These are phyloP conservation scores for Hypoxylon subgilvum DNA, from an alignment of 495 filamentous ascomycete genomes.

Conservation along the genomic window DNA sequence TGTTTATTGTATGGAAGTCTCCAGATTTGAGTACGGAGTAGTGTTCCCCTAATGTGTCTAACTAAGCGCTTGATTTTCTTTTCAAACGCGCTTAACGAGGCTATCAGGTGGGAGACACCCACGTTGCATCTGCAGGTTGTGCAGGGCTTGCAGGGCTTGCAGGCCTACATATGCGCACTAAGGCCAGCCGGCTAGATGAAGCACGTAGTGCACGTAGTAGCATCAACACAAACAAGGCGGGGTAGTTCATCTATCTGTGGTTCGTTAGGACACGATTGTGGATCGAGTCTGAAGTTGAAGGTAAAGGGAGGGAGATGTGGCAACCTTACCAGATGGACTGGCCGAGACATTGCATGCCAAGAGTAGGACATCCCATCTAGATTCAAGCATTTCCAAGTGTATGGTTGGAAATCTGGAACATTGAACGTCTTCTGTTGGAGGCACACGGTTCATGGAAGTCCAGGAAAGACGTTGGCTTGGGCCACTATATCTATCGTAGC, in stretches of 20 bases:
- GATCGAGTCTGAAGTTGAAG: too few species aligned
- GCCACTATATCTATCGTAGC: constrained; percentile 14
- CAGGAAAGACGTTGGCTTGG: not conserved
- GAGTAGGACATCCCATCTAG: constrained; percentile 16
- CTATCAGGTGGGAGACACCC: constrained; percentile 1
- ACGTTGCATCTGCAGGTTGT: not conserved
- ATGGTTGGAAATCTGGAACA: not conserved
- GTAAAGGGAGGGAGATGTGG: constrained; percentile 1
- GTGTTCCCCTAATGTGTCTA: constrained; percentile 1
- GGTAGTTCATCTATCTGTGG: constrained; percentile 17
- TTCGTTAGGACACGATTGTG: constrained; percentile 17
- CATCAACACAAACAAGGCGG: constrained; percentile 19
- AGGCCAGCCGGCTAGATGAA: not conserved
- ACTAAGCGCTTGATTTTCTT: constrained; percentile 15
- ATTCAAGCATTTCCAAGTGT: constrained; percentile 5
- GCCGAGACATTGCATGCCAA: constrained; percentile 33
- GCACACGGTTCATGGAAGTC: constrained; percentile 2
- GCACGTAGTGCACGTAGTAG: too few species aligned
- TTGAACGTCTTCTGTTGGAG: not conserved
- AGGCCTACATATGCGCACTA: not conserved
- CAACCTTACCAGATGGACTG: constrained; percentile 22
- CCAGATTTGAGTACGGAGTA: not conserved
- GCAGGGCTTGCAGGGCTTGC: constrained; percentile 8
- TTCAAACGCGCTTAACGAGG: constrained; percentile 18
- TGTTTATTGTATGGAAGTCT: not conserved